Percentiles rank a stretch among this genome's conserved stretches.
These are phyloP conservation scores for Mycosarcoma maydis DNA, from an alignment of 1,284 basidiomycete species.

Conservation along the genomic window DNA sequence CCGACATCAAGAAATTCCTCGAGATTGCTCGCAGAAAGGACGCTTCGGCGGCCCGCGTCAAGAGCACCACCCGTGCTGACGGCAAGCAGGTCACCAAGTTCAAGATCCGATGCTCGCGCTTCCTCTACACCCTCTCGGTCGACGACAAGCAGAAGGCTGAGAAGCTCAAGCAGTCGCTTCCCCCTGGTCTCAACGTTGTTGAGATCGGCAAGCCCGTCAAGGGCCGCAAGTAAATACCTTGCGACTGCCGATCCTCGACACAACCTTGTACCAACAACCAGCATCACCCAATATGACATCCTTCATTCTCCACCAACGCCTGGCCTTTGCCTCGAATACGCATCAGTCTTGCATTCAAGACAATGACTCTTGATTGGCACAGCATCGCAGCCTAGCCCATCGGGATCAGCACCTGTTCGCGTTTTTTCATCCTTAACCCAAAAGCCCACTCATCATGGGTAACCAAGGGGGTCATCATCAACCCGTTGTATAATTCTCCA, in stretches of 20 bases:
- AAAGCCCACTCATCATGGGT: too few relatives aligned
- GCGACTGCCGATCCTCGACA: background rate
- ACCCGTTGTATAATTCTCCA: too few relatives aligned
- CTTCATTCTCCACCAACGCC: background rate
- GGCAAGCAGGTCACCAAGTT: constrained; percentile 84
- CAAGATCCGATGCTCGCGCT: constrained; percentile 96
- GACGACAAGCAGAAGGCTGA: constrained; percentile 98
- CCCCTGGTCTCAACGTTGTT: constrained; percentile 75
- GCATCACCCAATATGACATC: background rate
- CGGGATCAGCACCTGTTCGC: too few relatives aligned
- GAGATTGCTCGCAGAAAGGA: constrained; percentile 86
- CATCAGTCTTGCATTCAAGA: constrained; percentile 2
- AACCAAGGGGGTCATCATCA: too few relatives aligned
- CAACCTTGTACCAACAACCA: constrained; percentile 4
- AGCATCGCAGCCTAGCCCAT: constrained; percentile 5
- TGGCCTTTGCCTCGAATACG: constrained; percentile 1
- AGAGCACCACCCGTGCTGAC: constrained; percentile 85
- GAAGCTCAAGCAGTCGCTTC: constrained; percentile 94
- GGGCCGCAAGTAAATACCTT: constrained; percentile 46
- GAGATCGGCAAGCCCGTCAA: constrained; percentile 54
- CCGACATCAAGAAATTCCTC: constrained; percentile 99
- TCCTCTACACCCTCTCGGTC: constrained; percentile 95
- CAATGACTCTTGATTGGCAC: background rate
- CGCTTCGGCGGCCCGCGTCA: constrained; percentile 89
- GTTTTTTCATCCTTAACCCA: too few relatives aligned